phyloP scores from a whole-genome alignment of 495 filamentous ascomycete genomes.

The Penicillium cataractarum region DNA sequence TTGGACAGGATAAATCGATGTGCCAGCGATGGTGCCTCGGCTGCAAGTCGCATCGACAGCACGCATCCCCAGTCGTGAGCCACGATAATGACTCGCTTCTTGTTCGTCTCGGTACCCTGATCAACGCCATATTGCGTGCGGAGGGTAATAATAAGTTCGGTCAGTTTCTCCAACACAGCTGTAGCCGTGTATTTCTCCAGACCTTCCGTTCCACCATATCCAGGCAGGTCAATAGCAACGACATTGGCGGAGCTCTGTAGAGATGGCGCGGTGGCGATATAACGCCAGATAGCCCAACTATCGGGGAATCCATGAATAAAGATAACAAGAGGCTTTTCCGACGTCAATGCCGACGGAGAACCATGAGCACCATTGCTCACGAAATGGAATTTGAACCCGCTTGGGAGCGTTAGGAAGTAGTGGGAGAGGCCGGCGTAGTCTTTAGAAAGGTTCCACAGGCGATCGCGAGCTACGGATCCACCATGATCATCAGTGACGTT shows the following conservation, averaged over 20 bases:
- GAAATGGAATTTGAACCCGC: constrained; percentile 57
- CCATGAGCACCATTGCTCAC: constrained; percentile 42
- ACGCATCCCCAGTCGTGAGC: constrained; percentile 62
- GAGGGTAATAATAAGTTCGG: constrained; percentile 52
- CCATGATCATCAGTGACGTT: not conserved
- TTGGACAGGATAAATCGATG: constrained; percentile 56
- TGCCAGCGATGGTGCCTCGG: constrained; percentile 56
- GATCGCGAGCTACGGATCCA: constrained; percentile 39
- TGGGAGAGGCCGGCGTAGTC: constrained; percentile 46
- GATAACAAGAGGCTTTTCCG: constrained; percentile 50
- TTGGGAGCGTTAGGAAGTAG: constrained; percentile 49
- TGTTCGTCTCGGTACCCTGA: constrained; percentile 21
- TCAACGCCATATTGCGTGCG: constrained; percentile 50
- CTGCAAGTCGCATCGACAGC: constrained; percentile 54
- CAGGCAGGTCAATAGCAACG: constrained; percentile 58
- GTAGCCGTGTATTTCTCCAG: constrained; percentile 51
- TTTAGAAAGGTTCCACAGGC: constrained; percentile 51
- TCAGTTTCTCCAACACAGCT: constrained; percentile 53
- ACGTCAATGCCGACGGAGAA: constrained; percentile 21
- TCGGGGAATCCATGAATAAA: constrained; percentile 65
- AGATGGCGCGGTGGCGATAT: constrained; percentile 36
- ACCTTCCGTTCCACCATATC: constrained; percentile 57
- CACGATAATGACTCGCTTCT: constrained; percentile 51
- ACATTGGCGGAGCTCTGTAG: constrained; percentile 42
- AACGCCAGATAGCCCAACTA: constrained; percentile 56